Evolutionary conservation across 768 basidiomycete species (phyloP).

Genomic region (Leccinum longicurvipes): DNA sequence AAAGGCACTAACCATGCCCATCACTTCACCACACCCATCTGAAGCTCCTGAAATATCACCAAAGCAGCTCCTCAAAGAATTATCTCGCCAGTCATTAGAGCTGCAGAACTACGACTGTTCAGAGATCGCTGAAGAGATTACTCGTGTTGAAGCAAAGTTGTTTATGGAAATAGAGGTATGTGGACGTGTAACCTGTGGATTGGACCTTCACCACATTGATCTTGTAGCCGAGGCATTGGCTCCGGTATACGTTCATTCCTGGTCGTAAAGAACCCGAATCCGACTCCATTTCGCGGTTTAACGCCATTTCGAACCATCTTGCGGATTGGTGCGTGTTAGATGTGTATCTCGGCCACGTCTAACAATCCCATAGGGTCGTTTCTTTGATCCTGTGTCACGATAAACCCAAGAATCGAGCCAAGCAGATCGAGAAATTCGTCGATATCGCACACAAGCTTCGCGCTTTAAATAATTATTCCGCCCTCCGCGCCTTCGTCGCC

Average conservation of each 20-base stretch:
- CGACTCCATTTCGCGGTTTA: slow-evolving; percentile 73
- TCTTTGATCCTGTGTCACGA: slow-evolving; percentile 89
- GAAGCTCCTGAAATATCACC: slow-evolving; percentile 41
- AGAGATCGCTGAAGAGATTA: slow-evolving; percentile 84
- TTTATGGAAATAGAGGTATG: slow-evolving; percentile 78
- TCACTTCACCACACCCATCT: slow-evolving; percentile 24
- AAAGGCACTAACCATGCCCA: slow-evolving; percentile 41
- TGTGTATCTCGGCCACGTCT: not conserved
- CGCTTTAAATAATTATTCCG: slow-evolving; percentile 87
- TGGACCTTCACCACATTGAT: not conserved
- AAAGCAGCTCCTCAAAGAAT: slow-evolving; percentile 61
- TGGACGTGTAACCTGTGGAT: not conserved
- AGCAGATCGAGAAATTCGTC: slow-evolving; percentile 86
- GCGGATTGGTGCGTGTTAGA: slow-evolving; percentile 64
- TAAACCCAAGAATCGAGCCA: slow-evolving; percentile 67
- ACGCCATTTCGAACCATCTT: slow-evolving; percentile 75
- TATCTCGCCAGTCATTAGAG: slow-evolving; percentile 56
- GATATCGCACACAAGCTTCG: slow-evolving; percentile 80
- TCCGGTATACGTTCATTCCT: slow-evolving; percentile 70
- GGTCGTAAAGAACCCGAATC: slow-evolving; percentile 60
- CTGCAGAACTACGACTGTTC: slow-evolving; percentile 54
- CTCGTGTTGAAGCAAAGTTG: slow-evolving; percentile 61
- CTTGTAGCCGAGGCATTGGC: slow-evolving; percentile 80
- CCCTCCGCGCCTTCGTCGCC: slow-evolving; percentile 88
- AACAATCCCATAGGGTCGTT: slow-evolving; percentile 62